A percentile compares a stretch with the other conserved stretches of the same genome.
These are phyloP conservation scores for Helminthosporium solani DNA, from an alignment of 2,329 filamentous ascomycete species.

Conservation along the genomic window DNA sequence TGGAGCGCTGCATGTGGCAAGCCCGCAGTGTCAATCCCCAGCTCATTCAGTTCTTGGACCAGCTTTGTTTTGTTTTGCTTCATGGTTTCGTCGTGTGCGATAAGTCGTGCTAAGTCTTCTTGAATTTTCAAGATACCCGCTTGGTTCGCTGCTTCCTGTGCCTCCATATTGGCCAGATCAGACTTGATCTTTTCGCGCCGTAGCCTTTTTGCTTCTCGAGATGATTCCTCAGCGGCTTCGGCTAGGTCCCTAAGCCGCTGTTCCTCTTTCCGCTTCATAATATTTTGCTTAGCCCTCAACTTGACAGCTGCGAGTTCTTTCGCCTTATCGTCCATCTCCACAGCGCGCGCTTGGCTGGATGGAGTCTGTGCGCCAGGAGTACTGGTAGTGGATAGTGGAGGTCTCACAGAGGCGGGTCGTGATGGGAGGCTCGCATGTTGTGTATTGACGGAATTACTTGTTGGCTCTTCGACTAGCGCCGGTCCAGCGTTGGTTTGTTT, in stretches of 20 bases:
- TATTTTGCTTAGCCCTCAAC: slow-evolving; percentile 29
- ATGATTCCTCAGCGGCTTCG: slow-evolving; percentile 18
- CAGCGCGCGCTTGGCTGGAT: slow-evolving; percentile 39
- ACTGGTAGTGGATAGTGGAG: slow-evolving; percentile 26
- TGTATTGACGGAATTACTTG: slow-evolving; percentile 55
- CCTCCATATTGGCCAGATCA: slow-evolving; percentile 49
- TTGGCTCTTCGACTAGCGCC: slow-evolving; percentile 65
- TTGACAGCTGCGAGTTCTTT: slow-evolving; percentile 48
- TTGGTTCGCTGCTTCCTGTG: slow-evolving; percentile 44
- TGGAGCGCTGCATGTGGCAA: slow-evolving; percentile 49
- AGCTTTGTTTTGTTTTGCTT: slow-evolving; percentile 47
- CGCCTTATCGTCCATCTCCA: slow-evolving; percentile 50
- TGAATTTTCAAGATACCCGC: slow-evolving; percentile 45
- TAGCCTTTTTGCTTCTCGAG: slow-evolving; percentile 36
- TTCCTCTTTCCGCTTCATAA: slow-evolving; percentile 21
- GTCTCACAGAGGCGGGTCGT: slow-evolving; percentile 23
- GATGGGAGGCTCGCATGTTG: slow-evolving; percentile 21
- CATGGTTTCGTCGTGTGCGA: slow-evolving; percentile 41
- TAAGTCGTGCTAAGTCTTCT: slow-evolving; percentile 48
- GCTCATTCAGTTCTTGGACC: slow-evolving; percentile 50
- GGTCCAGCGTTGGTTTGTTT: slow-evolving; percentile 21
- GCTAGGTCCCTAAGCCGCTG: slow-evolving; percentile 19
- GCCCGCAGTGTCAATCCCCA: slow-evolving; percentile 51
- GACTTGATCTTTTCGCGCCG: slow-evolving; percentile 53
- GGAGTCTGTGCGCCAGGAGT: slow-evolving; percentile 42